Evolutionary conservation across 495 filamentous ascomycete genomes (phyloP).

Genomic region (Apiosordaria backusii): DNA sequence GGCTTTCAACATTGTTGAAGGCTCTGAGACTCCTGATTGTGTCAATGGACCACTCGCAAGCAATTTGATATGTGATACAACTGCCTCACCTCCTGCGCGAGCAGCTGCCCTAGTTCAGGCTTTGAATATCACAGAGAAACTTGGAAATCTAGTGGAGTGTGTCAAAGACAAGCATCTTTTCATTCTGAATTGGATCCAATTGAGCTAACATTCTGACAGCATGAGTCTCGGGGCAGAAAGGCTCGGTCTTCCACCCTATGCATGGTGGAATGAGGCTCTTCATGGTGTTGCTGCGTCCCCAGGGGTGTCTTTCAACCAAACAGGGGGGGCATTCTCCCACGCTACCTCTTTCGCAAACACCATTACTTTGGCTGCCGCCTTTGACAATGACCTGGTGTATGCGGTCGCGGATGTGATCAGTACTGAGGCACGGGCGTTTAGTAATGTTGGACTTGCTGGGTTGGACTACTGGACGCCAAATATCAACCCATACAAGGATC

Average conservation of each 20-base stretch:
- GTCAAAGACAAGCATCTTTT: neutral
- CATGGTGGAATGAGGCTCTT: slow-evolving; percentile 54
- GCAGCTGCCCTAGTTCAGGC: neutral
- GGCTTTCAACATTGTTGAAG: too few species aligned
- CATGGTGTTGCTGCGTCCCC: slow-evolving; percentile 43
- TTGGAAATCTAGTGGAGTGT: slow-evolving; percentile 6
- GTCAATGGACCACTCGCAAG: slow-evolving; percentile 2
- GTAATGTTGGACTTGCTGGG: slow-evolving; percentile 55
- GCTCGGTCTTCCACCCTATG: slow-evolving; percentile 29
- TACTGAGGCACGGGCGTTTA: slow-evolving; percentile 64
- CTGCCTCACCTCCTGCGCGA: neutral
- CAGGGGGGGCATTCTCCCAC: slow-evolving; percentile 35
- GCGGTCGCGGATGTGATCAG: slow-evolving; percentile 45
- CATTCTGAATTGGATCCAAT: neutral
- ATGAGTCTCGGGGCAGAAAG: slow-evolving; percentile 8
- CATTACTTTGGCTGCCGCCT: slow-evolving; percentile 43
- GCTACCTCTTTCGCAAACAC: slow-evolving; percentile 49
- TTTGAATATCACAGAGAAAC: slow-evolving; percentile 4
- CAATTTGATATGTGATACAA: neutral
- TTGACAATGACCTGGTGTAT: slow-evolving; percentile 47
- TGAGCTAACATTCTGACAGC: neutral
- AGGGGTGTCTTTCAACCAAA: slow-evolving; percentile 16
- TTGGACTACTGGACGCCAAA: slow-evolving; percentile 66
- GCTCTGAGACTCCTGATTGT: slow-evolving; percentile 2
- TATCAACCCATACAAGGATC: slow-evolving; percentile 61